phyloP scores from a whole-genome alignment of 306 rosid species.

The Prunus mume region DNA sequence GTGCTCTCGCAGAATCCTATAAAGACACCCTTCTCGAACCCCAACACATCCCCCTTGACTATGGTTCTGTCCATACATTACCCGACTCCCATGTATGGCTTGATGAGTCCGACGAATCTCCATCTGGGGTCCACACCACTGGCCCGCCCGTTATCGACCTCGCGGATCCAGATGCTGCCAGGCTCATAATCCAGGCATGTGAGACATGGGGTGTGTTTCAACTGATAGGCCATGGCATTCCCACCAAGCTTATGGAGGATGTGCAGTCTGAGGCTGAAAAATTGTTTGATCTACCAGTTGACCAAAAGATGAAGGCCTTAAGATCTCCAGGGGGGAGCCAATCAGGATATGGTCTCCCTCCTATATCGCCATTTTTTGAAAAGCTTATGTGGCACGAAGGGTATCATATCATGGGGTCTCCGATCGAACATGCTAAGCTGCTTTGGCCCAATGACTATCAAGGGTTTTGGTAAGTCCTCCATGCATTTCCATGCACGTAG shows the following conservation, averaged over 20 bases:
- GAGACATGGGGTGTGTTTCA: constrained; percentile 72
- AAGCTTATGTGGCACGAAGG: constrained; percentile 92
- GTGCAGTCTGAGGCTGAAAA: constrained; percentile 37
- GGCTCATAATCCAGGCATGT: constrained; percentile 50
- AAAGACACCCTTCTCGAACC: constrained; percentile 24
- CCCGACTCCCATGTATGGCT: constrained; percentile 82
- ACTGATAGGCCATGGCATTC: constrained; percentile 60
- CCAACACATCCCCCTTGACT: constrained; percentile 58
- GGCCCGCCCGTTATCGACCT: constrained; percentile 55
- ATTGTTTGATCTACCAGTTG: constrained; percentile 52
- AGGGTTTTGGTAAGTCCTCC: constrained; percentile 64
- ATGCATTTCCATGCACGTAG: constrained; percentile 44
- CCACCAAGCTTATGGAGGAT: constrained; percentile 29
- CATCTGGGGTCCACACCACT: constrained; percentile 4
- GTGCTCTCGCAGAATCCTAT: constrained; percentile 29
- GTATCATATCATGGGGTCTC: constrained; percentile 65
- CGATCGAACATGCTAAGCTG: constrained; percentile 45
- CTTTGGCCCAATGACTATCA: constrained; percentile 61
- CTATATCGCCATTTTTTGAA: constrained; percentile 57
- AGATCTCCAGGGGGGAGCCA: constrained; percentile 35
- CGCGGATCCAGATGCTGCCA: constrained; percentile 45
- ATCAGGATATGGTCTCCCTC: constrained; percentile 66
- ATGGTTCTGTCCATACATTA: constrained; percentile 35
- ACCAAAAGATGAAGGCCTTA: constrained; percentile 48
- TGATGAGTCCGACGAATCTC: constrained; percentile 3